Evolutionary conservation across 208 protist genomes (phyloP).

Genomic region (Angomonas desouzai): DNA sequence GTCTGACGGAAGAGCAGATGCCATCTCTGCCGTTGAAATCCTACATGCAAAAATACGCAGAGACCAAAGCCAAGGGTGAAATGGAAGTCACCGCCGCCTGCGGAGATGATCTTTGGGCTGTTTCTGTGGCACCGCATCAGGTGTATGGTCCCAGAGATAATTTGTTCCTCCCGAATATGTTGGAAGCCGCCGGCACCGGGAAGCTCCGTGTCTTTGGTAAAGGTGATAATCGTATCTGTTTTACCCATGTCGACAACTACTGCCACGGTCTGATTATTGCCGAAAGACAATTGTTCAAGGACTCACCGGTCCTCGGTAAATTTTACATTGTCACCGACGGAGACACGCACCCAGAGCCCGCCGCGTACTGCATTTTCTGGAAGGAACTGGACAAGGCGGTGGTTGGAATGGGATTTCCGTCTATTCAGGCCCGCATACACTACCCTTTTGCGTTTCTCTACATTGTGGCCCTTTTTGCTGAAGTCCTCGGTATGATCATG

Average conservation of each 20-base stretch:
- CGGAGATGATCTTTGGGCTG: conserved; percentile 81
- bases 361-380: conserved; percentile 91
- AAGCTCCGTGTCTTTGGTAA: conserved; percentile 92
- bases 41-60: conserved; percentile 94
- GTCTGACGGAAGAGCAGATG: conserved; percentile 89
- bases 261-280: conserved; percentile 93
- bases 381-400: conserved; percentile 89
- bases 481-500: conserved; percentile 72
- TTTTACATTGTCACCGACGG: conserved; percentile 96
- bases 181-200: conserved; percentile 91
- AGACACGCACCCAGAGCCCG: conserved; percentile 84
- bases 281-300: conserved; percentile 84
- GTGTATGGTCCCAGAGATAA: conserved; percentile 95
- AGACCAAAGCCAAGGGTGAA: conserved; percentile 92
- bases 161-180: conserved; percentile 94
- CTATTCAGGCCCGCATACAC: conserved; percentile 74
- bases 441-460: conserved; percentile 91
- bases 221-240: conserved; percentile 93
- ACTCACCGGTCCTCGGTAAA: conserved; percentile 87
- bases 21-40: conserved; percentile 73
- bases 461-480: conserved; percentile 67
- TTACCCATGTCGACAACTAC: conserved; percentile 96
- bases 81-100: conserved; percentile 77
- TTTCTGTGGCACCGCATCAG: conserved; percentile 93
- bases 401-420: conserved; percentile 84